Base-by-base conservation (phyloP, 106 monocot genomes). In the Dactylorhiza incarnata region DNA sequence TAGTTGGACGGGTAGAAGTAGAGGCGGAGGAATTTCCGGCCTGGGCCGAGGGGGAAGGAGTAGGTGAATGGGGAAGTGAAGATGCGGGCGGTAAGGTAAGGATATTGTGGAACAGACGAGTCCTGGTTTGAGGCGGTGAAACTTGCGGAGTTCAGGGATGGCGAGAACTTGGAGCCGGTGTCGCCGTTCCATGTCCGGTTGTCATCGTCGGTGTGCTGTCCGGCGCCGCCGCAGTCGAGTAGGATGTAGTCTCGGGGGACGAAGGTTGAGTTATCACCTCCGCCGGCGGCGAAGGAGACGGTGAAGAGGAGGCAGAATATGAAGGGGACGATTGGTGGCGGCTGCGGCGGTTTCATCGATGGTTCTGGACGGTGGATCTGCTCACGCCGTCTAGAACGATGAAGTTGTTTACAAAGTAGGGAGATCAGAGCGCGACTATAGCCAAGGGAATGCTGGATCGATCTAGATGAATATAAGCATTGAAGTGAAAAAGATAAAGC, bases 21-120 rank as follows among this genome's bases (percentile, higher is more conserved):
- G 68, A 80, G 76, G 43, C 91, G 83, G 81, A 91, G 61, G 79
- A 82, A 91, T 69, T 87, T 84, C 52, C 85, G 91, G 79, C 85
- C 87, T 45, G 85, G 67, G 78, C 56, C 75, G 66, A 87, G 83
- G n/a, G 87, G 87, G 73, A 91, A 85, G 74, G 81, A 66, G 83
- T 91, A 91, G 58, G 83, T 83, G 77, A 80, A 87, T 67, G 83
- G 73, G 49, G 85, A 78, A 37, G 76, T 76, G 77, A 84, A 91
- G 79, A 87, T 6, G 48, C 90, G 84, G 47, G 85, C 88, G 23
- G 85, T 74, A 49, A 73, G 49, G 76, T 61, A 88, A 3, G 88
- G 88, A 78, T 78, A 61, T 37, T 49, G 65, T 0, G 77, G 84
- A 20, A 81, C 78, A 47, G 80, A 75, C 49, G 80, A 67, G 73